Conservation (phyloP, 1,284 basidiomycete genomes). For the Malassezia yamatoensis region DNA sequence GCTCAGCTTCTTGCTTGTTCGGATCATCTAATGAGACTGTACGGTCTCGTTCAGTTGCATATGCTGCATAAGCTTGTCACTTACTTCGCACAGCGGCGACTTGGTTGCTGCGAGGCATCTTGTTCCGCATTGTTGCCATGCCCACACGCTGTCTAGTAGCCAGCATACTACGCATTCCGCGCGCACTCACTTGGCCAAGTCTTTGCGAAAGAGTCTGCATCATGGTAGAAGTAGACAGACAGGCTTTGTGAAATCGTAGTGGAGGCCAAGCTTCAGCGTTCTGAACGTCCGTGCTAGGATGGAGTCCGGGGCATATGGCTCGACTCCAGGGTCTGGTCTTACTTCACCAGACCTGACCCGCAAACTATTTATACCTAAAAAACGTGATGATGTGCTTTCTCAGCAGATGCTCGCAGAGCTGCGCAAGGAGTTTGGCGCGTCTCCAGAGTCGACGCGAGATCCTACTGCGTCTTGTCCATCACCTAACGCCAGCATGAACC, state of each 20-base stretch:
- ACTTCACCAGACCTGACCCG: neutral
- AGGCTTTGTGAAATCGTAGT: neutral
- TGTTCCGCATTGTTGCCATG: too few relatives aligned
- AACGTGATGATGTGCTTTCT: neutral
- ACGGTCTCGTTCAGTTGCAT: constrained; percentile 5
- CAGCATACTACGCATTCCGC: too few relatives aligned
- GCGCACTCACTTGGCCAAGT: too few relatives aligned
- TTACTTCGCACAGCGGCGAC: neutral
- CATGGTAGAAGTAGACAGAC: too few relatives aligned
- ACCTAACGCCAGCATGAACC: neutral
- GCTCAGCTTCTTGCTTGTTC: constrained; percentile 67
- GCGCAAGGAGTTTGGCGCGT: constrained; percentile 6
- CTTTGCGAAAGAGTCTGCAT: too few relatives aligned
- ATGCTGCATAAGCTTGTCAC: neutral
- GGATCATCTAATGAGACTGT: constrained; percentile 55
- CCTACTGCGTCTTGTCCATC: neutral
- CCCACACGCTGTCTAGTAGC: too few relatives aligned
- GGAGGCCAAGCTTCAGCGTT: constrained; percentile 3
- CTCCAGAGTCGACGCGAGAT: neutral
- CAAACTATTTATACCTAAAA: neutral
- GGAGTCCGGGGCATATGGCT: neutral
- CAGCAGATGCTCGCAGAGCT: constrained; percentile 4
- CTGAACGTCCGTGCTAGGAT: neutral
- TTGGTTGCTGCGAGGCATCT: too few relatives aligned
- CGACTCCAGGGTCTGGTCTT: neutral